phyloP scores from a whole-genome alignment of 768 basidiomycete species.

The Ramaria sp. region DNA sequence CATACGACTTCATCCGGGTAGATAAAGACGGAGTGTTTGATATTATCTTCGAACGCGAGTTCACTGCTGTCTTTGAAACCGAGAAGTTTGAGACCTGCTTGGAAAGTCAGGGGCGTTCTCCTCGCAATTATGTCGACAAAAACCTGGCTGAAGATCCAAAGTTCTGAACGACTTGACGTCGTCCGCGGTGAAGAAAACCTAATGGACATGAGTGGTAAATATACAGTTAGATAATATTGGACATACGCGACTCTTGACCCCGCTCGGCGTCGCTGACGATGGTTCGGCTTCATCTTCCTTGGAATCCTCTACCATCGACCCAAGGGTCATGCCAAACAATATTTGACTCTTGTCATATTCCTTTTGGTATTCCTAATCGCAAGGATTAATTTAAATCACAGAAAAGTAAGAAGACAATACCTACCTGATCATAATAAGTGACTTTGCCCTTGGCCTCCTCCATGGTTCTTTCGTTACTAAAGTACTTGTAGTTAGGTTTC shows the following conservation, averaged over 20 bases:
- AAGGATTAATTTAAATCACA: background rate
- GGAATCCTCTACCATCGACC: slow-evolving; percentile 21
- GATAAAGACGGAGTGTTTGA: slow-evolving; percentile 86
- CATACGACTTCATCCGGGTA: slow-evolving; percentile 84
- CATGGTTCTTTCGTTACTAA: slow-evolving; percentile 72
- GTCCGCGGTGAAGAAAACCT: slow-evolving; percentile 82
- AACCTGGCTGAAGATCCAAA: slow-evolving; percentile 67
- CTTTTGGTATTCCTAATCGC: slow-evolving; percentile 22
- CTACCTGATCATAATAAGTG: slow-evolving; percentile 63
- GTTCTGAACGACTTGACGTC: slow-evolving; percentile 78
- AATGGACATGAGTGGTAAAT: background rate
- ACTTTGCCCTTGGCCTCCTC: slow-evolving; percentile 66
- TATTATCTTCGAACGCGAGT: slow-evolving; percentile 76
- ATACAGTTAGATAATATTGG: background rate
- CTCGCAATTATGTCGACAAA: slow-evolving; percentile 11
- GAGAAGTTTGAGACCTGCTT: slow-evolving; percentile 73
- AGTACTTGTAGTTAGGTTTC: slow-evolving; percentile 74
- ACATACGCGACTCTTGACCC: slow-evolving; percentile 5
- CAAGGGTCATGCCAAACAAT: slow-evolving; percentile 31
- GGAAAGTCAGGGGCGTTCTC: background rate
- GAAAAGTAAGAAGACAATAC: slow-evolving; percentile 6
- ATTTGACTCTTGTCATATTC: slow-evolving; percentile 27
- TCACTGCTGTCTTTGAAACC: slow-evolving; percentile 75
- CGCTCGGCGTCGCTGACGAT: background rate
- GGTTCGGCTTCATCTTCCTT: background rate